Evolutionary conservation across 306 rosid genomes (phyloP).

Genomic region (Cucumis cinereus): DNA sequence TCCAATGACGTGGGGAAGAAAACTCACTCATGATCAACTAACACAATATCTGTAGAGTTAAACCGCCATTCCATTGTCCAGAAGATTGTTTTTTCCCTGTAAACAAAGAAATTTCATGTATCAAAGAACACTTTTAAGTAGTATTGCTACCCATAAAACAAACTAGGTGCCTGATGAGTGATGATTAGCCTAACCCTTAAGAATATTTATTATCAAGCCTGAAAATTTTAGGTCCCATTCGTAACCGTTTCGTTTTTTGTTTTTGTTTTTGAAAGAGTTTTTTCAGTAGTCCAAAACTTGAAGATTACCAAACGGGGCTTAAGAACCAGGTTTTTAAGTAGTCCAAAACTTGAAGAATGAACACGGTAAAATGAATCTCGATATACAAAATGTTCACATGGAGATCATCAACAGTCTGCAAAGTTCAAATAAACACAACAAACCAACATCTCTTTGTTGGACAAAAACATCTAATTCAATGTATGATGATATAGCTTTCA

Average conservation of each 20-base stretch:
- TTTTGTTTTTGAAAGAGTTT: too few relatives aligned
- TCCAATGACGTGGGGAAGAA: neutral
- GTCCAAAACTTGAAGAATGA: neutral
- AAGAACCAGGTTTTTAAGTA: too few relatives aligned
- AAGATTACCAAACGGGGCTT: too few relatives aligned
- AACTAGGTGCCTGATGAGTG: neutral
- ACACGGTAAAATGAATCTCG: neutral
- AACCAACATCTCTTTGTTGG: neutral
- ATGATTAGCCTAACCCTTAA: neutral
- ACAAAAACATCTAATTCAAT: neutral
- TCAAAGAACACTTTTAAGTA: neutral
- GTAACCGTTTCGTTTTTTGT: too few relatives aligned
- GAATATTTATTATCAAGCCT: neutral
- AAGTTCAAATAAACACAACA: neutral
- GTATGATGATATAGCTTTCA: neutral
- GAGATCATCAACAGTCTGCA: neutral
- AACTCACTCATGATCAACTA: slow-evolving; percentile 70
- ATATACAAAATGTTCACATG: too few relatives aligned
- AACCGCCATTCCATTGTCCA: slow-evolving; percentile 94
- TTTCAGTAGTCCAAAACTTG: too few relatives aligned
- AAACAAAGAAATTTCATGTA: slow-evolving; percentile 10
- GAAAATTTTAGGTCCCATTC: too few relatives aligned
- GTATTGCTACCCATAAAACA: neutral
- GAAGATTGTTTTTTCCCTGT: slow-evolving; percentile 62
- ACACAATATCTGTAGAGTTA: slow-evolving; percentile 43